phyloP scores from a whole-genome alignment of 2,329 filamentous ascomycete genomes.

The Paecilomyces sp. region DNA sequence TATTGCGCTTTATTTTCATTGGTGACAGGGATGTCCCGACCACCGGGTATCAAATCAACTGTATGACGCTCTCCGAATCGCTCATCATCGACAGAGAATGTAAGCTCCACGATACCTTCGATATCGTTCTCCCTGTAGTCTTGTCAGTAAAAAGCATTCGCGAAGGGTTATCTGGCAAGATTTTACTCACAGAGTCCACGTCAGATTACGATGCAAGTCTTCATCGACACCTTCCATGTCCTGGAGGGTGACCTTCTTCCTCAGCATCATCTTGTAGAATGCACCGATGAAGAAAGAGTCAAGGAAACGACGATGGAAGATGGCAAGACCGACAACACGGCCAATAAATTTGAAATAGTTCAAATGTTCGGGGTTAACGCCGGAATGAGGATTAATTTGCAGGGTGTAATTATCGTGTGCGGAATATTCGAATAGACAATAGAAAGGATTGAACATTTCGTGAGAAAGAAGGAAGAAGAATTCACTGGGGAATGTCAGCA shows the following conservation, averaged over 20 bases:
- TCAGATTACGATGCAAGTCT: constrained; percentile 91
- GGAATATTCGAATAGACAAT: constrained; percentile 98
- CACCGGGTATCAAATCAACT: constrained; percentile 86
- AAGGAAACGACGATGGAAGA: constrained; percentile 95
- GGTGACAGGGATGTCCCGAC: constrained; percentile 88
- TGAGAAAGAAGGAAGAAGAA: constrained; percentile 99
- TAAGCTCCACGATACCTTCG: constrained; percentile 86
- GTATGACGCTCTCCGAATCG: constrained; percentile 91
- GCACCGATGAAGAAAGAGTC: constrained; percentile 99
- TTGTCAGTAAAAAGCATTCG: constrained; percentile 9
- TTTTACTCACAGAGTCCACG: constrained; percentile 74
- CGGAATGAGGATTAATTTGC: constrained; percentile 98
- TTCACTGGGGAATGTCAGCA: constrained; percentile 53
- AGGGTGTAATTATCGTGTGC: constrained; percentile 99
- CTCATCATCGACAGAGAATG: constrained; percentile 95
- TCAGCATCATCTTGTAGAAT: constrained; percentile 98
- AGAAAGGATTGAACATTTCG: constrained; percentile 99
- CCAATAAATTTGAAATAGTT: constrained; percentile 99
- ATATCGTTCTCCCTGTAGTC: constrained; percentile 76
- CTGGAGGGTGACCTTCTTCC: constrained; percentile 81
- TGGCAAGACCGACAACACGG: constrained; percentile 89
- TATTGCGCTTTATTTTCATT: constrained; percentile 99
- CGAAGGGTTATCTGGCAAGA: neutral
- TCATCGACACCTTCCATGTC: constrained; percentile 99
- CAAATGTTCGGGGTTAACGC: constrained; percentile 97